Conservation (phyloP, 331 rosid genomes). For the Spiraea crenata region DNA sequence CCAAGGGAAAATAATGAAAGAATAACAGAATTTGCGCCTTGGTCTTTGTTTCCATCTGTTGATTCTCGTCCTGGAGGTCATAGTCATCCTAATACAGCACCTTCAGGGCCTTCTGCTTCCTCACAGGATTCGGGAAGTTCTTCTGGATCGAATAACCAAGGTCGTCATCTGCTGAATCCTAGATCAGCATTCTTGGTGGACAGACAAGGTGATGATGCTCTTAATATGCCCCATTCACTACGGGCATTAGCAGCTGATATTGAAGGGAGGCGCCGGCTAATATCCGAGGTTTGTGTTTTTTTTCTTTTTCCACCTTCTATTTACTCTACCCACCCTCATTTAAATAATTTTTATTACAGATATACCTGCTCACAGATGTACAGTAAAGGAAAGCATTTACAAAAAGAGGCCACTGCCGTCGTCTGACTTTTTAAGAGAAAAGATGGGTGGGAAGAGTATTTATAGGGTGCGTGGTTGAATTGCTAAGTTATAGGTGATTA, state of each 20-base stretch:
- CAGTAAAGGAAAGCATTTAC: background rate
- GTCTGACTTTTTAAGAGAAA: background rate
- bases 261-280: slow-evolving; percentile 76
- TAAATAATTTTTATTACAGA: background rate
- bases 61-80: slow-evolving; percentile 53
- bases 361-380: background rate
- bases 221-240: slow-evolving; percentile 50
- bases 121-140: slow-evolving; percentile 43
- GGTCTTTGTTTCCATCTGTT: slow-evolving; percentile 66
- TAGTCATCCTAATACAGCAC: slow-evolving; percentile 43
- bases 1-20: slow-evolving; percentile 57
- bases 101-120: slow-evolving; percentile 52
- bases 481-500: background rate
- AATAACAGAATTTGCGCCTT: slow-evolving; percentile 56
- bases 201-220: slow-evolving; percentile 58
- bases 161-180: slow-evolving; percentile 47
- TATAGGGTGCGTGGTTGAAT: background rate
- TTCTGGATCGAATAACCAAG: slow-evolving; percentile 33
- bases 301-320: slow-evolving; percentile 8
- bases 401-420: background rate
- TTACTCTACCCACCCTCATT: background rate
- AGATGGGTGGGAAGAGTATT: background rate
- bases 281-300: slow-evolving; percentile 64
- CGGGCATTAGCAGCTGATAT: slow-evolving; percentile 61
- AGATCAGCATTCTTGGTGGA: slow-evolving; percentile 60